Percentiles rank a stretch among this genome's conserved stretches.
Evolutionary conservation across 2,329 filamentous ascomycete species (phyloP).

Genomic region (Alternaria angustiovoidea): DNA sequence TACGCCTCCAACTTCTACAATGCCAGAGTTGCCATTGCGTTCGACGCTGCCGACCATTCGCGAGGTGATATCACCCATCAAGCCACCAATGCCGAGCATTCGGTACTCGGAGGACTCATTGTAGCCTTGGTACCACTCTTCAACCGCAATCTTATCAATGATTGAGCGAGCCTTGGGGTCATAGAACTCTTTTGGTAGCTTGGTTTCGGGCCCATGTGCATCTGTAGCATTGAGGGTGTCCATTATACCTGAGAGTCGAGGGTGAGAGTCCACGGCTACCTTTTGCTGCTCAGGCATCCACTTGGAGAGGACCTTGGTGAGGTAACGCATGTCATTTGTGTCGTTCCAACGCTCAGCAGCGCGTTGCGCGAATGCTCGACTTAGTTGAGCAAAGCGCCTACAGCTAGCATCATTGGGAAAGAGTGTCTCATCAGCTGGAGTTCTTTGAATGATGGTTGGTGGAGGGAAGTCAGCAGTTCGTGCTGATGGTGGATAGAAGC

Average conservation of each 20-base stretch:
- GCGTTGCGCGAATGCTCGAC: slow-evolving; percentile 58
- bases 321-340: slow-evolving; percentile 81
- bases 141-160: slow-evolving; percentile 76
- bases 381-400: slow-evolving; percentile 57
- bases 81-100: slow-evolving; percentile 82
- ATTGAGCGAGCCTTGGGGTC: slow-evolving; percentile 74
- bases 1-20: slow-evolving; percentile 51
- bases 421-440: slow-evolving; percentile 58
- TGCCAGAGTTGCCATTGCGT: slow-evolving; percentile 46
- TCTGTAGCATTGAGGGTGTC: slow-evolving; percentile 90
- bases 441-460: slow-evolving; percentile 56
- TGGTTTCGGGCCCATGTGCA: slow-evolving; percentile 82
- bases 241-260: slow-evolving; percentile 88
- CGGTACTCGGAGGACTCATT: slow-evolving; percentile 85
- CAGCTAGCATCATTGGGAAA: slow-evolving; percentile 61
- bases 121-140: slow-evolving; percentile 95
- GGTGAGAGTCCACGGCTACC: slow-evolving; percentile 84
- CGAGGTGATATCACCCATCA: slow-evolving; percentile 81
- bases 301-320: slow-evolving; percentile 78
- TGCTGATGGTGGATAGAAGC: slow-evolving; percentile 56
- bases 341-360: slow-evolving; percentile 59
- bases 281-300: slow-evolving; percentile 79
- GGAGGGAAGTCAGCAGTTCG: slow-evolving; percentile 54
- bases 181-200: slow-evolving; percentile 86
- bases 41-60: slow-evolving; percentile 54